Evolutionary conservation across 495 filamentous ascomycete genomes (phyloP), one percentile per base, ranked within the genome.

Genomic region (Aspergillus taichungensis): DNA sequence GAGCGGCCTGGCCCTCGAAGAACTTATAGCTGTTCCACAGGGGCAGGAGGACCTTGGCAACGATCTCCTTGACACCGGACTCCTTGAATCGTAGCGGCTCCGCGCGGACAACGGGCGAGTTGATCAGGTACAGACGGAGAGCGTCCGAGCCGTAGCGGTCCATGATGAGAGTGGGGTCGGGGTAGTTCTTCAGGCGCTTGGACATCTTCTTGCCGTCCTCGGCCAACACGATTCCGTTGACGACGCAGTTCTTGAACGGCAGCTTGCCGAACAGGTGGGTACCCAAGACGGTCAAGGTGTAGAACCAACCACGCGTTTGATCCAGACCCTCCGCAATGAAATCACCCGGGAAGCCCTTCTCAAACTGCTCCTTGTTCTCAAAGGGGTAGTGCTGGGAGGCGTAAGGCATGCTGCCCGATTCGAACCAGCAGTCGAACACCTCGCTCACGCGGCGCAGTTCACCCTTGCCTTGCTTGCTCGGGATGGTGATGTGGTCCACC

Each of bases 181-280:
- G 94, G 60, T 96, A 98, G 64, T 98, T 98, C 72, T 96, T 92
- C 33, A 95, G 71, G 34, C 94, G 79, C 72, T 98, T 98, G 1
- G 90, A 96, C 92, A 98, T 98, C 72, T 98, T 98, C 73, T 95
- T 96, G 42, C 92, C 92, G 56, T 97, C 89, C 62, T 95, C 89
- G 6, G 83, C 92, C 29, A 98, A 74, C 1, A 98, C 92, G 43
- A 98, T 94, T 8, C 92, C 92, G 56, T 95, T 97, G 36, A 97
- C 94, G 9, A 97, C 86, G 56, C 89, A 95, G 61, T 97, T 96
- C 68, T 91, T 83, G 76, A 95, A 98, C 0, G 92, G 94, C 0
- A 90, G 79, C 12, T 79, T 76, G 13, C 86, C 87, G 54, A 94
- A 96, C 11, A 98, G 77, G 56, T 95, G 88, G 6, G 85, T 92